Conservation (phyloP, 2,329 filamentous ascomycete genomes). For the Hypoxylon sp. region DNA sequence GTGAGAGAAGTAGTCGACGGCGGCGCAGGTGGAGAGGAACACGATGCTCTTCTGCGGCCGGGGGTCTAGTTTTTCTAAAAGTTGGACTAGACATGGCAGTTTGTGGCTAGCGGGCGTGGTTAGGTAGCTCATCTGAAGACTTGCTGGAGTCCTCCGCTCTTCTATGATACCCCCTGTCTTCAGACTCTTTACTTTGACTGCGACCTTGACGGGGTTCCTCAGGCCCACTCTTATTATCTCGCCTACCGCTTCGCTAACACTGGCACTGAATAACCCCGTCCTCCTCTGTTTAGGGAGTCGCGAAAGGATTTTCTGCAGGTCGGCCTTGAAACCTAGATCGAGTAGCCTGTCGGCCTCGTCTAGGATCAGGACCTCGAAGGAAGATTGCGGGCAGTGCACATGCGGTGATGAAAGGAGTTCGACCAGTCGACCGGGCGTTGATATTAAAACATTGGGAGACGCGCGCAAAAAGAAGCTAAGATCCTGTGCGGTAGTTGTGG, state of each 20-base stretch:
- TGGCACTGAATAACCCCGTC: constrained; percentile 94
- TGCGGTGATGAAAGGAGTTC: constrained; percentile 89
- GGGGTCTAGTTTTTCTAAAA: constrained; percentile 79
- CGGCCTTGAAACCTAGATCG: constrained; percentile 93
- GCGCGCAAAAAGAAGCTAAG: constrained; percentile 85
- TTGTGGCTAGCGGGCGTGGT: constrained; percentile 83
- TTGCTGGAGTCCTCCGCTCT: constrained; percentile 91
- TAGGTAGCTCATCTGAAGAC: constrained; percentile 91
- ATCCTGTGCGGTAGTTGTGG: constrained; percentile 85
- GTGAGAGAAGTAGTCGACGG: constrained; percentile 93
- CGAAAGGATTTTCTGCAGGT: constrained; percentile 86
- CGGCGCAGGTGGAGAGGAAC: constrained; percentile 93
- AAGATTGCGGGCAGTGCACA: constrained; percentile 88
- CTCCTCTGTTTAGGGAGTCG: constrained; percentile 92
- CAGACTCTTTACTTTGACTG: constrained; percentile 88
- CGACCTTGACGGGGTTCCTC: constrained; percentile 94
- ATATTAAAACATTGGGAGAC: constrained; percentile 90
- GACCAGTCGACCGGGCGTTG: constrained; percentile 89
- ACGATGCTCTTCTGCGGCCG: constrained; percentile 88
- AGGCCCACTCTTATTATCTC: constrained; percentile 93
- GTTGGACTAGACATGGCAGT: constrained; percentile 78
- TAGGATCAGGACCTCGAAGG: constrained; percentile 91
- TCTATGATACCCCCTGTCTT: constrained; percentile 76
- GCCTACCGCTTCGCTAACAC: constrained; percentile 94
- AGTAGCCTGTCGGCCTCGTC: constrained; percentile 95